Percentiles rank a stretch among this genome's conserved stretches.
Conservation (phyloP, 2,329 filamentous ascomycete genomes). For the Xylaria multiplex region DNA sequence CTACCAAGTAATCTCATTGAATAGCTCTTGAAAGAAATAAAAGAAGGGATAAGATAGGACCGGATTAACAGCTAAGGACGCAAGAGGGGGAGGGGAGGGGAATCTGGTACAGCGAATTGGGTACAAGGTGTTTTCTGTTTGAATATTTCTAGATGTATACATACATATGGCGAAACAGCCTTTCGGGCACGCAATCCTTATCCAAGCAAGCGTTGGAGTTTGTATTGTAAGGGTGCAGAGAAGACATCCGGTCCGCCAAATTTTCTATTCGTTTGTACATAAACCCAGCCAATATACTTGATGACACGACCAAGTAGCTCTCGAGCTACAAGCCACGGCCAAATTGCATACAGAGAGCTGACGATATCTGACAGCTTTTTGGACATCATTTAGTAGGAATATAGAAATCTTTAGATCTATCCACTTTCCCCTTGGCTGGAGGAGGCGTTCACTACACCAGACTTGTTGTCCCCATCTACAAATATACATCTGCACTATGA, state of each 20-base stretch:
- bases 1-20: constrained; percentile 26
- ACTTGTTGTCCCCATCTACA: too few species aligned
- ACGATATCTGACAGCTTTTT: neutral
- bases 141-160: constrained; percentile 33
- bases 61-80: neutral
- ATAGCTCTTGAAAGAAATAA: neutral
- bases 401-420: neutral
- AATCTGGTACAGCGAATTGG: constrained; percentile 1
- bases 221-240: constrained; percentile 29
- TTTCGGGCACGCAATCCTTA: constrained; percentile 17
- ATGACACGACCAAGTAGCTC: neutral
- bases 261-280: constrained; percentile 33
- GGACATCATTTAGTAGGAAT: constrained; percentile 7
- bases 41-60: neutral
- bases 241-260: neutral
- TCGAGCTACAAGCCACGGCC: constrained; percentile 7
- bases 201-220: constrained; percentile 35
- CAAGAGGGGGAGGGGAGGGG: neutral
- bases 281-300: constrained; percentile 8
- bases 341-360: constrained; percentile 8
- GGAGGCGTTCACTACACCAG: too few species aligned
- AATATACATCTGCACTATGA: too few species aligned
- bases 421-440: too few species aligned
- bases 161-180: constrained; percentile 22
- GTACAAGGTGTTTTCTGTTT: constrained; percentile 21